Evolutionary conservation across 1,139 yeast species (phyloP).

Genomic region (Yamadazyma dendronema): DNA sequence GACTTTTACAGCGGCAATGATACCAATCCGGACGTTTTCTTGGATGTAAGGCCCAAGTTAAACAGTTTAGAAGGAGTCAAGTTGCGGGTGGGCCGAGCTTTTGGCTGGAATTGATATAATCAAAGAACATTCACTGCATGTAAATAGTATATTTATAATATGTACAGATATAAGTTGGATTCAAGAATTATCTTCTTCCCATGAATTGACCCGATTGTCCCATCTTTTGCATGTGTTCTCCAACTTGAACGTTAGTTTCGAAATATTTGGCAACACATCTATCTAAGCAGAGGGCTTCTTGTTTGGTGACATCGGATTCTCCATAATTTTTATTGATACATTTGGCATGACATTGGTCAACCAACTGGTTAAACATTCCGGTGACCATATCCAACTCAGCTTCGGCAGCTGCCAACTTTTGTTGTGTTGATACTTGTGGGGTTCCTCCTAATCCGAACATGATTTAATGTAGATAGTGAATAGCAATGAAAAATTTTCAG

Average conservation of each 20-base stretch:
- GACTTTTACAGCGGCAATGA: constrained; percentile 76
- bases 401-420: constrained; percentile 71
- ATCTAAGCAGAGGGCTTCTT: constrained; percentile 89
- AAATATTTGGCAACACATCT: constrained; percentile 97
- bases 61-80: constrained; percentile 78
- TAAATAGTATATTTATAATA: constrained; percentile 1
- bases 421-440: constrained; percentile 72
- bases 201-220: constrained; percentile 58
- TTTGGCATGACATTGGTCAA: constrained; percentile 84
- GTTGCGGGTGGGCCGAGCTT: constrained; percentile 58
- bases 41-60: constrained; percentile 91
- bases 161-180: constrained; percentile 4
- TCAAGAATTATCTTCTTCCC: constrained; percentile 42
- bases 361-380: constrained; percentile 89
- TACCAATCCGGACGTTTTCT: constrained; percentile 61
- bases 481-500: constrained; percentile 9
- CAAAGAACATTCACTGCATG: no score
- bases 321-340: constrained; percentile 69
- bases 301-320: constrained; percentile 79
- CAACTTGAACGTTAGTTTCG: constrained; percentile 93
- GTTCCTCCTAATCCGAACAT: constrained; percentile 86
- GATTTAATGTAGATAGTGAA: no score
- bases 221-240: constrained; percentile 81
- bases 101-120: constrained; percentile 43
- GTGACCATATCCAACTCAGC: constrained; percentile 97